A percentile compares a stretch with the other conserved stretches of the same genome.
Conservation (phyloP, 2,329 filamentous ascomycete species). For the Phialophora tarda region DNA sequence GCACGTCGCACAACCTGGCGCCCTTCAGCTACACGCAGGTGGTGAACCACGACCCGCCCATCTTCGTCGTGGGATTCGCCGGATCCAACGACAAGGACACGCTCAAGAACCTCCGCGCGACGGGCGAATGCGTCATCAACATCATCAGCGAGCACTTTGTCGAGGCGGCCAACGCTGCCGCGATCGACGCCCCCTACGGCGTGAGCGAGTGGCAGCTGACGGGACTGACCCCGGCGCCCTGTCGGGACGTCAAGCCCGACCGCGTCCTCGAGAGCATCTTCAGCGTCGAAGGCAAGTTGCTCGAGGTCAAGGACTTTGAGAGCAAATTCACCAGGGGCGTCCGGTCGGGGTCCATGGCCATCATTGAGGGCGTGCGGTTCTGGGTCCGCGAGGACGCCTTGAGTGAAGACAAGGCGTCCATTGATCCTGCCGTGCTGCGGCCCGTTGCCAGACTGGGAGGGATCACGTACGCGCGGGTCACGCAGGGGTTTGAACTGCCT, state of each 20-base stretch:
- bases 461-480: conserved; percentile 77
- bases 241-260: conserved; percentile 68
- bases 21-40: conserved; percentile 88
- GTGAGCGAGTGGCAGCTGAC: conserved; percentile 54
- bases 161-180: conserved; percentile 82
- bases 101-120: conserved; percentile 72
- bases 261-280: conserved; percentile 83
- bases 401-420: conserved; percentile 72
- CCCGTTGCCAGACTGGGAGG: conserved; percentile 78
- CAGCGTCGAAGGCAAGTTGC: conserved; percentile 77
- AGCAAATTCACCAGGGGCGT: conserved; percentile 58
- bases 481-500: conserved; percentile 67
- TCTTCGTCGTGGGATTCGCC: conserved; percentile 70
- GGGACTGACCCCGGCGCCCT: conserved; percentile 73
- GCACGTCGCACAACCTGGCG: conserved; percentile 74
- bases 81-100: conserved; percentile 81
- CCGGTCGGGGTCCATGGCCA: conserved; percentile 73
- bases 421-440: conserved; percentile 72
- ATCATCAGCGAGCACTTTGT: conserved; percentile 83
- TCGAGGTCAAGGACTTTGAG: conserved; percentile 77
- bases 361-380: conserved; percentile 83
- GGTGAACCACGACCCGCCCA: conserved; percentile 81
- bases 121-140: conserved; percentile 80
- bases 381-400: conserved; percentile 89
- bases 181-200: conserved; percentile 78